These are phyloP conservation scores for Lachancea quebecensis DNA, from an alignment of 805 yeast genomes.

Conservation along the genomic window DNA sequence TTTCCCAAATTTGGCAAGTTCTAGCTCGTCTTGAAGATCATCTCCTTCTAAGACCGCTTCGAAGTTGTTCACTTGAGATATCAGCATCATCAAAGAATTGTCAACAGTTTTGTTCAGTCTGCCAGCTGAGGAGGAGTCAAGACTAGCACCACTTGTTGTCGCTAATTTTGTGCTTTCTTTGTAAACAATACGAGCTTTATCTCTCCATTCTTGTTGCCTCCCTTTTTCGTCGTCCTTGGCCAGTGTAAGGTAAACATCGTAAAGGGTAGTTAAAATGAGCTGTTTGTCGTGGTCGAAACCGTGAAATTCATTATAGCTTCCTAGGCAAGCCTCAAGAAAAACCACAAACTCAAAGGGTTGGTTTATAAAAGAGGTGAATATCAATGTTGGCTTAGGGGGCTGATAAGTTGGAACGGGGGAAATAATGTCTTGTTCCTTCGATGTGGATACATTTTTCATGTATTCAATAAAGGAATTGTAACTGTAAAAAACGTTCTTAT, in stretches of 20 bases:
- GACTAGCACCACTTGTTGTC: constrained; percentile 38
- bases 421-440: constrained; percentile 7
- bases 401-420: constrained; percentile 62
- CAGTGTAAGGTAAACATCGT: constrained; percentile 69
- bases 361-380: constrained; percentile 79
- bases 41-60: constrained; percentile 43
- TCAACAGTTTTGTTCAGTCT: constrained; percentile 15
- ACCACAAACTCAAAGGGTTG: constrained; percentile 85
- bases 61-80: constrained; percentile 36
- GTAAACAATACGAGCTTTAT: constrained; percentile 53
- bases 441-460: constrained; percentile 33
- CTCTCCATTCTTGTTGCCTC: constrained; percentile 49
- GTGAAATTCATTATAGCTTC: constrained; percentile 67
- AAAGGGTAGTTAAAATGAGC: constrained; percentile 69
- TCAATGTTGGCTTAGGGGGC: constrained; percentile 85
- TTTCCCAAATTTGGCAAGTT: constrained; percentile 37
- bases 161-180: constrained; percentile 41
- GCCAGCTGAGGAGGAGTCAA: constrained; percentile 2
- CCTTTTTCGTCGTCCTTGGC: constrained; percentile 37
- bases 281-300: constrained; percentile 60
- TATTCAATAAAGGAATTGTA: constrained; percentile 54
- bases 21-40: constrained; percentile 28
- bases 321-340: constrained; percentile 85
- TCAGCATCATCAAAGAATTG: constrained; percentile 31
- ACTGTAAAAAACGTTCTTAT: constrained; percentile 40